A percentile compares a stretch with the other conserved stretches of the same genome.
These are phyloP conservation scores for Hirschioporus abietinus DNA, from an alignment of 768 basidiomycete genomes.

Conservation along the genomic window DNA sequence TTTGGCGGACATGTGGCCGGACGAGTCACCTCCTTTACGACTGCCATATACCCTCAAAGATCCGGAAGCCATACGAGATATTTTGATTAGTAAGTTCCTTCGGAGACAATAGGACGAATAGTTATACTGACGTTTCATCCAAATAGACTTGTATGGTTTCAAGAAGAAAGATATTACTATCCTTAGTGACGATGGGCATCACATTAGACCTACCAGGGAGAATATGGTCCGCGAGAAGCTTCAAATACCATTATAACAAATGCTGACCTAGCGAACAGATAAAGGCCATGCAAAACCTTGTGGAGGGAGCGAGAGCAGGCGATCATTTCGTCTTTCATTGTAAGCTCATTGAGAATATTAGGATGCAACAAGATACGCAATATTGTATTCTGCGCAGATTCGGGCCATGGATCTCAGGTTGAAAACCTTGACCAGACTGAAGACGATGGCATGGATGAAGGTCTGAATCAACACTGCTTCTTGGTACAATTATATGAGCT, in stretches of 20 bases:
- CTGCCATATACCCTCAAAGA: background rate
- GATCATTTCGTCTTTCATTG: conserved; percentile 3
- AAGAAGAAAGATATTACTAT: background rate
- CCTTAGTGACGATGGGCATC: background rate
- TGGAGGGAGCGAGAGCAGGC: background rate
- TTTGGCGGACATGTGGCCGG: background rate
- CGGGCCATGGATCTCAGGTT: background rate
- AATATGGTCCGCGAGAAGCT: background rate
- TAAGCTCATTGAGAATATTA: background rate
- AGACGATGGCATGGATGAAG: background rate
- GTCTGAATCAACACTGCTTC: background rate
- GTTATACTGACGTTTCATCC: background rate
- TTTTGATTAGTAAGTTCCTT: background rate
- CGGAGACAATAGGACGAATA: background rate
- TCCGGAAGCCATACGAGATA: background rate
- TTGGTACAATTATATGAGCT: background rate
- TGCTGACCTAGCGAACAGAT: background rate
- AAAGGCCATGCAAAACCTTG: background rate
- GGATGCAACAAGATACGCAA: background rate
- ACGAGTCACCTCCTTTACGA: background rate
- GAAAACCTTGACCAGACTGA: background rate
- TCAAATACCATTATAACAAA: background rate
- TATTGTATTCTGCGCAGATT: background rate
- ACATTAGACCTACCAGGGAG: background rate
- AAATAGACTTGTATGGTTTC: conserved; percentile 1